Conservation (phyloP, 345 rosid genomes). For the Psidium guajava region DNA sequence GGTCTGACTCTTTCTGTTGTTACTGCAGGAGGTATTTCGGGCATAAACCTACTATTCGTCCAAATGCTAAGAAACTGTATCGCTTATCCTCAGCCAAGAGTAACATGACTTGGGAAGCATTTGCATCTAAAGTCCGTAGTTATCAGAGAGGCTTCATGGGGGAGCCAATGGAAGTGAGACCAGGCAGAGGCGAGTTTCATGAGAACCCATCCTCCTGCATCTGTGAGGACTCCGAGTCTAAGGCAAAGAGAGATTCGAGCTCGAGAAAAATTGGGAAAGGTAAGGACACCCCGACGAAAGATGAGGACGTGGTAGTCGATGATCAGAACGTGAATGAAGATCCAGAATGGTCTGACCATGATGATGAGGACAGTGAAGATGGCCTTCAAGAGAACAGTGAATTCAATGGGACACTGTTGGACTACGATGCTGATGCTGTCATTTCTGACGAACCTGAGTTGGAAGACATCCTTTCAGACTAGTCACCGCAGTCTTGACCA, state of each 20-base stretch:
- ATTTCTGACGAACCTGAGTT: slow-evolving; percentile 65
- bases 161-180: slow-evolving; percentile 83
- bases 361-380: slow-evolving; percentile 47
- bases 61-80: slow-evolving; percentile 80
- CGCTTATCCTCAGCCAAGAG: slow-evolving; percentile 54
- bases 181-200: slow-evolving; percentile 96
- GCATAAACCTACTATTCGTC: slow-evolving; percentile 91
- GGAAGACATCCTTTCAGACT: slow-evolving; percentile 82
- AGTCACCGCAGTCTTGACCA: not conserved
- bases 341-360: slow-evolving; percentile 51
- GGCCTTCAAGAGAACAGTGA: slow-evolving; percentile 26
- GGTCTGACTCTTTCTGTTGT: not conserved
- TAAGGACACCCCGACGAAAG: slow-evolving; percentile 16
- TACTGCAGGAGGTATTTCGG: slow-evolving; percentile 79
- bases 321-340: slow-evolving; percentile 42
- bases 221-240: slow-evolving; percentile 54
- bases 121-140: slow-evolving; percentile 59
- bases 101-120: slow-evolving; percentile 82
- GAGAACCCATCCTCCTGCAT: slow-evolving; percentile 93
- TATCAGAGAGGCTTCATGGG: slow-evolving; percentile 95
- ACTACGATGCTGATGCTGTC: slow-evolving; percentile 32
- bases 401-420: slow-evolving; percentile 37
- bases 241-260: slow-evolving; percentile 18
- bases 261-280: slow-evolving; percentile 42
- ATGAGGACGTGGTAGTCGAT: slow-evolving; percentile 14